phyloP scores from a whole-genome alignment of 106 monocot genomes.

The Phalaenopsis aphrodite region DNA sequence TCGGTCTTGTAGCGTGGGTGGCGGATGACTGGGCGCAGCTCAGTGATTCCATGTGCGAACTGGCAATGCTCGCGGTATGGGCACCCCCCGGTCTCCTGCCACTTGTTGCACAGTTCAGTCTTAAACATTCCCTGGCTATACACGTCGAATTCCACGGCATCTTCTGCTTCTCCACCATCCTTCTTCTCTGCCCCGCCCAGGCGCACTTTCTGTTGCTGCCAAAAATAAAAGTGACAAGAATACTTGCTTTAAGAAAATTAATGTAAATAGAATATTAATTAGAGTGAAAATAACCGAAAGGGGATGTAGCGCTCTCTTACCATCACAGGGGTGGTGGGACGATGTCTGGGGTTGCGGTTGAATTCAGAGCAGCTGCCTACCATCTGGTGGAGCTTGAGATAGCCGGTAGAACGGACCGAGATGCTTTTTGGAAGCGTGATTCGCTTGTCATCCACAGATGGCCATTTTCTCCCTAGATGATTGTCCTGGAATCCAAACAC shows the following conservation, averaged over 20 bases:
- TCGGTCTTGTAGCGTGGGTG: conserved; percentile 91
- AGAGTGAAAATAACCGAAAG: not conserved
- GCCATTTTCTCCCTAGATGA: not conserved
- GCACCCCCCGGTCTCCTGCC: conserved; percentile 72
- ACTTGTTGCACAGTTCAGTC: conserved; percentile 97
- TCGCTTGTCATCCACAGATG: conserved; percentile 2
- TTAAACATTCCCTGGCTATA: conserved; percentile 95
- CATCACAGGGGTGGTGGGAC: conserved; percentile 28
- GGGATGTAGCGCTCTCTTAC: not conserved
- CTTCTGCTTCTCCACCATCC: conserved; percentile 8
- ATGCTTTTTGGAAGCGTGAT: conserved; percentile 74
- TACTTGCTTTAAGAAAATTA: not conserved
- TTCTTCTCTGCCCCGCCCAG: conserved; percentile 18
- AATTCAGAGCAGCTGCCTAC: not conserved
- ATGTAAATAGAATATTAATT: not conserved
- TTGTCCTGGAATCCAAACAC: conserved; percentile 23
- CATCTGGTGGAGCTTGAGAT: conserved; percentile 35
- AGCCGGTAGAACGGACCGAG: conserved; percentile 73
- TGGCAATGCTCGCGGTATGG: conserved; percentile 88
- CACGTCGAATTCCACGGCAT: conserved; percentile 64
- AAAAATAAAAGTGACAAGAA: not conserved
- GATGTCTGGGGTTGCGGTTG: conserved; percentile 18
- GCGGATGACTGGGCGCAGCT: conserved; percentile 86
- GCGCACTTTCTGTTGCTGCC: conserved; percentile 51
- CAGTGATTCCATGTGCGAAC: conserved; percentile 80